Evolutionary conservation across 2,329 filamentous ascomycete species (phyloP).

Genomic region (Pezicula carpinea): DNA sequence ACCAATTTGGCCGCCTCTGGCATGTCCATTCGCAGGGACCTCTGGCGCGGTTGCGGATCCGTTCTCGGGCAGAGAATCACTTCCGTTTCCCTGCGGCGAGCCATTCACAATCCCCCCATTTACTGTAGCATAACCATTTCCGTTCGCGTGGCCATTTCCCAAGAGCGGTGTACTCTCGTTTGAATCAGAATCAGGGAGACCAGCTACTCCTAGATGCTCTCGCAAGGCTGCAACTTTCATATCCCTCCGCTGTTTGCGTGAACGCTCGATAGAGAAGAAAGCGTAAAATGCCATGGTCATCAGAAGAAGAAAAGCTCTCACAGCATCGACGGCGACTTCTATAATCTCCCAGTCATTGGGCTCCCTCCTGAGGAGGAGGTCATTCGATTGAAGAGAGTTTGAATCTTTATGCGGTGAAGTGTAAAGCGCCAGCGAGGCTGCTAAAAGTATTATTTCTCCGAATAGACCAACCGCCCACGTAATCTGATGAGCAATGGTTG

Average conservation of each 20-base stretch:
- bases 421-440: conserved; percentile 64
- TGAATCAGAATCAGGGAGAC: conserved; percentile 13
- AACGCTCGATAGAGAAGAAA: conserved; percentile 39
- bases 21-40: conserved; percentile 42
- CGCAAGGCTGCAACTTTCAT: conserved; percentile 17
- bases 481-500: conserved; percentile 72
- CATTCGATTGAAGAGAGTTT: conserved; percentile 36
- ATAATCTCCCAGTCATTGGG: conserved; percentile 52
- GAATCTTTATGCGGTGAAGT: conserved; percentile 58
- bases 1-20: conserved; percentile 33
- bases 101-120: conserved; percentile 35
- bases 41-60: conserved; percentile 33
- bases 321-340: conserved; percentile 61
- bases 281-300: conserved; percentile 51
- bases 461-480: conserved; percentile 73
- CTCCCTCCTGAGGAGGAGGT: conserved; percentile 34
- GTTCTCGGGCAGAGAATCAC: conserved; percentile 31
- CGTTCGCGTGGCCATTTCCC: conserved; percentile 32
- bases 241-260: conserved; percentile 8
- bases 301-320: conserved; percentile 63
- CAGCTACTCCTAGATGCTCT: conserved; percentile 32
- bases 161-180: conserved; percentile 64
- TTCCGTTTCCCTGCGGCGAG: conserved; percentile 18
- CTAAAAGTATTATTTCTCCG: conserved; percentile 69
- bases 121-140: conserved; percentile 24